Conservation (phyloP, 148 eudicot species). For the Arctostaphylos glauca region DNA sequence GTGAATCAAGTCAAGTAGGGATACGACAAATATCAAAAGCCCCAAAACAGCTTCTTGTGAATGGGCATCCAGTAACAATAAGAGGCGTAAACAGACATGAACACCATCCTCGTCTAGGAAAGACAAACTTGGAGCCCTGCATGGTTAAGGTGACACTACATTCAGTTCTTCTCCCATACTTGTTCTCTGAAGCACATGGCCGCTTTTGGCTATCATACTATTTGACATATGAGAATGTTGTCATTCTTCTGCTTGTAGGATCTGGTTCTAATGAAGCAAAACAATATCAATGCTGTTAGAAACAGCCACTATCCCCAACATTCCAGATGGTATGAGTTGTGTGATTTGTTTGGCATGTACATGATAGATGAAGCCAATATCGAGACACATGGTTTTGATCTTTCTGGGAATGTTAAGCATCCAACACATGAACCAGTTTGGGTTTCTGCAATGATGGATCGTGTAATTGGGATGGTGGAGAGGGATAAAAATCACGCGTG, state of each 20-base stretch:
- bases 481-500: slow-evolving; percentile 96
- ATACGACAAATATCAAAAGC: slow-evolving; percentile 75
- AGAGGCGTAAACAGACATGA: slow-evolving; percentile 97
- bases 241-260: slow-evolving; percentile 44
- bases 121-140: slow-evolving; percentile 90
- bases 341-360: slow-evolving; percentile 96
- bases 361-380: slow-evolving; percentile 99
- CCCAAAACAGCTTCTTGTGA: slow-evolving; percentile 84
- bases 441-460: slow-evolving; percentile 90
- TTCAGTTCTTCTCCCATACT: slow-evolving; percentile 10
- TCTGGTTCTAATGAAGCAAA: slow-evolving; percentile 92
- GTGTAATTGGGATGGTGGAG: slow-evolving; percentile 92
- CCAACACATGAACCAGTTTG: slow-evolving; percentile 77
- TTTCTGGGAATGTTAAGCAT: slow-evolving; percentile 68
- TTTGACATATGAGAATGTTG: slow-evolving; percentile 1
- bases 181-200: not conserved
- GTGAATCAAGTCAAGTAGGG: slow-evolving; percentile 95
- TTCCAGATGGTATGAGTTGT: slow-evolving; percentile 94
- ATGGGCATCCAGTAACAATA: slow-evolving; percentile 80
- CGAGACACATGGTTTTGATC: slow-evolving; percentile 95
- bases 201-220: not conserved
- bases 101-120: slow-evolving; percentile 91
- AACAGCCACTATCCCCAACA: slow-evolving; percentile 98
- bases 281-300: slow-evolving; percentile 89
- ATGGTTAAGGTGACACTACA: slow-evolving; percentile 70